Conservation (phyloP, 768 basidiomycete genomes). For the Russula sp. region DNA sequence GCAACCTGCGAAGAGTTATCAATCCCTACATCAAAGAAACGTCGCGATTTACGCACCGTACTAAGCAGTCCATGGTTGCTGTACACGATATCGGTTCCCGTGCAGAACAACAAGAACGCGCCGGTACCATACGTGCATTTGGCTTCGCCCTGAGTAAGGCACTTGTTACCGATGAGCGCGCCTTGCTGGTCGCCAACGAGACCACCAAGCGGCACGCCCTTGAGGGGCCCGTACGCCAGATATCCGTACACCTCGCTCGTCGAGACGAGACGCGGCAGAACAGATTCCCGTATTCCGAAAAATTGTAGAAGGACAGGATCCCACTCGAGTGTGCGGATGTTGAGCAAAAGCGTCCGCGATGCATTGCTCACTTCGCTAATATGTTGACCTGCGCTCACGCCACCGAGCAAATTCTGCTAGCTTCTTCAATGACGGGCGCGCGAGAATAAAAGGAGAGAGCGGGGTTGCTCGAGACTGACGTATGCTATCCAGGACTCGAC, state of each 20-base stretch:
- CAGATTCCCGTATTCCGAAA: conserved; percentile 75
- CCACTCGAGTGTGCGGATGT: conserved; percentile 79
- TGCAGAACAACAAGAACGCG: conserved; percentile 94
- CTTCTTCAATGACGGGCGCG: conserved; percentile 4
- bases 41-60: conserved; percentile 53
- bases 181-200: conserved; percentile 99
- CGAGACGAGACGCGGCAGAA: conserved; percentile 84
- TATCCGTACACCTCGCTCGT: conserved; percentile 91
- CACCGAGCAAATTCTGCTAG: conserved; percentile 77
- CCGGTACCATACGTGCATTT: conserved; percentile 99
- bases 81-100: conserved; percentile 80
- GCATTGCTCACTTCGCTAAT: conserved; percentile 95
- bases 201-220: conserved; percentile 83
- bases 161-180: conserved; percentile 95
- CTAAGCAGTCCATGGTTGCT: conserved; percentile 86
- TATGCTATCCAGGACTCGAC: conserved; percentile 97
- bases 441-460: not conserved
- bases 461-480: conserved; percentile 40
- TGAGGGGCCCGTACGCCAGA: conserved; percentile 61
- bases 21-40: not conserved
- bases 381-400: conserved; percentile 64
- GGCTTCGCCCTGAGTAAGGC: conserved; percentile 83
- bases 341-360: conserved; percentile 90
- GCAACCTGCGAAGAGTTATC: conserved; percentile 55
- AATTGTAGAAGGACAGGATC: conserved; percentile 79